Base-by-base conservation (phyloP, 2,329 filamentous ascomycete species). In the Neofusicoccum sp. region DNA sequence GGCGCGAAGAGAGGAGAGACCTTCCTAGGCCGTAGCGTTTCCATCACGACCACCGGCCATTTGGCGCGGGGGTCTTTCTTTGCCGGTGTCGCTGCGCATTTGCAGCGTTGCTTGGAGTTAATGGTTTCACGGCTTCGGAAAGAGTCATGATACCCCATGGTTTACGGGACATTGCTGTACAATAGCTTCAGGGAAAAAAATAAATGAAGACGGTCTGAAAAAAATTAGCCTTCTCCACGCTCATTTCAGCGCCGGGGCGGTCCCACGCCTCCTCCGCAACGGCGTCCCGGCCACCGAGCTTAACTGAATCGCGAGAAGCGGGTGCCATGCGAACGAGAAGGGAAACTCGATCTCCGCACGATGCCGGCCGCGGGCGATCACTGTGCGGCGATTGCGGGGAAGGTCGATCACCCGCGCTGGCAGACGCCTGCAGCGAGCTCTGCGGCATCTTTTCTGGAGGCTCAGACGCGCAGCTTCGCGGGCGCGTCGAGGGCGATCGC, bases 301-400 rank as follows among this genome's bases (percentile, higher is more conserved):
- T 56, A 43, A 56, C 51, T 56, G 51, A 56, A 43, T 56, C 51
- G 51, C 38, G 30, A n/a, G 38, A 56, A 41, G 51, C 51, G 51
- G 33, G 51, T 33, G 51, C 51, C 51, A 43, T 31, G 36, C 8
- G 7, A 41, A 43, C 51, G 6, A 56, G 51, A 56, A 56, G 51
- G 51, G 51, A 33, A 56, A 56, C 51, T 56, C 36, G 51, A 56
- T 56, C 51, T 56, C 51, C 51, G 51, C 51, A 33, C 51, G 4
- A 12, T 26, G 49, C 49, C 49, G 49, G 36, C 34, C 36, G 20
- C 20, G 44, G 57, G 16, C 57, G 57, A 60, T 60, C 57, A 36
- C 34, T 51, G 34, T 9, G 44, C 57, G 24, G 30, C 28, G 44
- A 20, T 31, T 60, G 57, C 57, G 57, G 57, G 57, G 57, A 60